Percentiles rank a stretch among this genome's conserved stretches.
phyloP scores from a whole-genome alignment of 2,329 filamentous ascomycete genomes.

The Claviceps quebecensis region DNA sequence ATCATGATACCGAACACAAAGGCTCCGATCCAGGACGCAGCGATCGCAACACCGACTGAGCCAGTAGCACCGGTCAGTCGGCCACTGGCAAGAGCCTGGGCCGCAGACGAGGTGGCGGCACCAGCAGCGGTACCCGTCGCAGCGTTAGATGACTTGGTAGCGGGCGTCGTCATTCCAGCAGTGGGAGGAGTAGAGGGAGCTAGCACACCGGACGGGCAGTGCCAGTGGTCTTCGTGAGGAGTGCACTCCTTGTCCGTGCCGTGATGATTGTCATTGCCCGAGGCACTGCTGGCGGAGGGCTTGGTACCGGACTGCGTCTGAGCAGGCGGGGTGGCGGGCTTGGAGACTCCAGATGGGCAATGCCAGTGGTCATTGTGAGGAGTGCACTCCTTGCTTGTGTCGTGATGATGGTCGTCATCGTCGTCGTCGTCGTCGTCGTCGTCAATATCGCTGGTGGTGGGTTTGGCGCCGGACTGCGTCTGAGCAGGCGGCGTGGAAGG shows the following conservation, averaged over 20 bases:
- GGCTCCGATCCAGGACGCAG: conserved; percentile 6
- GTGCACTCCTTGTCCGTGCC: conserved; percentile 5
- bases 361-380: conserved; percentile 9
- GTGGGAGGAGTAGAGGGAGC: conserved; percentile 1
- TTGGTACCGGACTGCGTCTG: conserved; percentile 1
- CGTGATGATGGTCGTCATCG: background rate
- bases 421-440: conserved; percentile 4
- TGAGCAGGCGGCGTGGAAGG: conserved; percentile 6
- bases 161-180: background rate
- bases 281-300: background rate
- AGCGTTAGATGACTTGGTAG: background rate
- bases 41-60: conserved; percentile 2
- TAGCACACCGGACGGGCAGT: conserved; percentile 10
- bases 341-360: conserved; percentile 5
- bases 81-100: background rate
- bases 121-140: background rate
- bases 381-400: background rate
- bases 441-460: background rate
- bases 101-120: background rate
- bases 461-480: background rate
- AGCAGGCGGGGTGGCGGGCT: conserved; percentile 7
- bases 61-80: conserved; percentile 1
- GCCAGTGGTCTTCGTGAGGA: conserved; percentile 6
- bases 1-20: conserved; percentile 4
- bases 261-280: background rate